These are phyloP conservation scores for Naematelia encephala DNA, from an alignment of 768 basidiomycete genomes.

Conservation along the genomic window DNA sequence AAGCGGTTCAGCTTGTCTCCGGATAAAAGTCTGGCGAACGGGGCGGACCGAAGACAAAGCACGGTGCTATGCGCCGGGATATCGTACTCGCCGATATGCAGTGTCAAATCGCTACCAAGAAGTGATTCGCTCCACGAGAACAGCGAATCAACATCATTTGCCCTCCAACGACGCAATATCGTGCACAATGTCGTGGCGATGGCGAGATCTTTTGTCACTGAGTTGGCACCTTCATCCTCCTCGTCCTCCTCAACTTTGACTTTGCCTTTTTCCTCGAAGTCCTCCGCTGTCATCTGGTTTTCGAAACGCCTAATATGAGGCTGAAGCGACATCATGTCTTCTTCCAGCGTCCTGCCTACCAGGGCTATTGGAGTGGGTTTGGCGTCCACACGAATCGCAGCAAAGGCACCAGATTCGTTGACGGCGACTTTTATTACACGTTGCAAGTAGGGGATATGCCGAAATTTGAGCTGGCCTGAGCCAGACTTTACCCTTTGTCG, in stretches of 20 bases:
- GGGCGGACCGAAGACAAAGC: constrained; percentile 22
- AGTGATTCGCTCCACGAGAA: constrained; percentile 44
- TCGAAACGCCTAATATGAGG: constrained; percentile 58
- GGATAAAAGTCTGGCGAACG: constrained; percentile 14
- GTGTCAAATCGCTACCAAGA: constrained; percentile 64
- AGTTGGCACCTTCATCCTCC: constrained; percentile 52
- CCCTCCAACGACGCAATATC: constrained; percentile 40
- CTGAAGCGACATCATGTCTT: constrained; percentile 65
- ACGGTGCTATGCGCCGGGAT: constrained; percentile 39
- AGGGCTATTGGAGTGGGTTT: constrained; percentile 59
- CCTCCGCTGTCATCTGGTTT: constrained; percentile 38
- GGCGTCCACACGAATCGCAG: constrained; percentile 74
- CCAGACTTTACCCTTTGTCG: constrained; percentile 61
- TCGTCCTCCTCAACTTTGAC: constrained; percentile 49
- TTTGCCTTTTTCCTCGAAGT: constrained; percentile 18
- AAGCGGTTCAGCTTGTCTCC: constrained; percentile 14
- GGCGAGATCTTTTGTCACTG: constrained; percentile 43
- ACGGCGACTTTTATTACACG: constrained; percentile 79
- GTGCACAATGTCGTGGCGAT: constrained; percentile 40
- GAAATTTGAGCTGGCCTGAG: constrained; percentile 61
- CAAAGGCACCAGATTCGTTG: constrained; percentile 83
- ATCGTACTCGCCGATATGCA: constrained; percentile 55
- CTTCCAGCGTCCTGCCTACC: constrained; percentile 59
- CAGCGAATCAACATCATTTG: constrained; percentile 34
- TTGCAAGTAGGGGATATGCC: constrained; percentile 74